Conservation (phyloP, 2,329 filamentous ascomycete species). For the Fusarium incarnatum region DNA sequence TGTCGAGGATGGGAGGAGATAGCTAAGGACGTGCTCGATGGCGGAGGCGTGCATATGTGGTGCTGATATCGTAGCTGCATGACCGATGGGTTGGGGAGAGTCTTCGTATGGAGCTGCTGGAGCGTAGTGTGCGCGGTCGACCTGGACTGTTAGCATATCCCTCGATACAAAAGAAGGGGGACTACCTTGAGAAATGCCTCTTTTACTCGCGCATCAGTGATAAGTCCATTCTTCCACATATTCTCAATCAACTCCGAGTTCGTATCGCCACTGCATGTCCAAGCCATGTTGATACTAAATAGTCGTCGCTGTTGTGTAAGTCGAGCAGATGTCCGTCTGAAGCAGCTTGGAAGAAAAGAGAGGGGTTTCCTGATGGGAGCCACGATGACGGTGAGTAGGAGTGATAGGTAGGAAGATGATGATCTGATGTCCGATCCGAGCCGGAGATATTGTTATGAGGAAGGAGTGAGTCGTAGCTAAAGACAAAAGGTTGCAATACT, state of each 20-base stretch:
- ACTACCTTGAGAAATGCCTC: conserved; percentile 81
- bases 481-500: conserved; percentile 8
- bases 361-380: conserved; percentile 18
- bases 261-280: conserved; percentile 81
- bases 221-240: conserved; percentile 76
- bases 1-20: conserved; percentile 52
- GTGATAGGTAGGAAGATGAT: not conserved
- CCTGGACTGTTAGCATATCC: conserved; percentile 59
- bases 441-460: not conserved
- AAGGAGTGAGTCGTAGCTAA: not conserved
- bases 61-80: conserved; percentile 67
- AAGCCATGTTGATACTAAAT: conserved; percentile 75
- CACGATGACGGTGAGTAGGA: conserved; percentile 6
- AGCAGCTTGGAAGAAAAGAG: not conserved
- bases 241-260: conserved; percentile 85
- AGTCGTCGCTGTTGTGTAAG: conserved; percentile 16
- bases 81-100: conserved; percentile 66
- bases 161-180: not conserved
- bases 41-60: conserved; percentile 72
- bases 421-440: too few species aligned
- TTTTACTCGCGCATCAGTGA: conserved; percentile 77
- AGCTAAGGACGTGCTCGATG: conserved; percentile 61
- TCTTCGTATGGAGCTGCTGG: conserved; percentile 76
- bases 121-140: conserved; percentile 89
- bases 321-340: not conserved